These are phyloP conservation scores for Penicillium egyptiacum DNA, from an alignment of 495 filamentous ascomycete species.

Conservation along the genomic window DNA sequence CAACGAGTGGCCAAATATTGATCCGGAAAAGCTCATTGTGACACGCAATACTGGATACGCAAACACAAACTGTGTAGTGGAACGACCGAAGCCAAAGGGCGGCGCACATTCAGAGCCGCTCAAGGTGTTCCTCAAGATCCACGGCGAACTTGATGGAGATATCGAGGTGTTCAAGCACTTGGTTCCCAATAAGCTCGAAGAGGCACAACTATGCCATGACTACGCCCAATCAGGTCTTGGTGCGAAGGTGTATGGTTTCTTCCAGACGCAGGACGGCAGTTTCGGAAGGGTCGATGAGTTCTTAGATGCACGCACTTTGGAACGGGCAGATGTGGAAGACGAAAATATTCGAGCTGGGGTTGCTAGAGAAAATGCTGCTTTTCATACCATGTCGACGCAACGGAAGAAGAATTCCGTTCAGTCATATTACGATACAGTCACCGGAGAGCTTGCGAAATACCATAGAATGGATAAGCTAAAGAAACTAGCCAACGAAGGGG, in stretches of 20 bases:
- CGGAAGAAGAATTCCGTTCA: conserved; percentile 21
- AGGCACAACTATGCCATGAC: conserved; percentile 28
- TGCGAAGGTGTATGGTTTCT: conserved; percentile 32
- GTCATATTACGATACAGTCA: conserved; percentile 23
- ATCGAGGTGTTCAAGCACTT: conserved; percentile 30
- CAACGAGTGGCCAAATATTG: conserved; percentile 29
- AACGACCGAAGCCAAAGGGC: conserved; percentile 18
- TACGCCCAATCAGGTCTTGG: conserved; percentile 31
- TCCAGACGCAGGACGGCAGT: conserved; percentile 30
- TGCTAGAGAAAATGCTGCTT: conserved; percentile 25
- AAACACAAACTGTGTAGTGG: conserved; percentile 29
- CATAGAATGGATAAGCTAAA: conserved; percentile 32
- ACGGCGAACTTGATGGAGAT: conserved; percentile 13
- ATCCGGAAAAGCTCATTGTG: conserved; percentile 23
- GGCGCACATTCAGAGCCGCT: conserved; percentile 19
- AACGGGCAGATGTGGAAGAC: conserved; percentile 33
- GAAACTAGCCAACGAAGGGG: conserved; percentile 25
- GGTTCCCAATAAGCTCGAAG: conserved; percentile 28
- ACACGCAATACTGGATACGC: conserved; percentile 25
- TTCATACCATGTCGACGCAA: conserved; percentile 24
- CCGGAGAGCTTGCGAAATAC: conserved; percentile 21
- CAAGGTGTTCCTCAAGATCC: conserved; percentile 33
- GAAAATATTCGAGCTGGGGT: conserved; percentile 30
- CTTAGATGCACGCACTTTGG: conserved; percentile 29
- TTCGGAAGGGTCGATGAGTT: conserved; percentile 33